Evolutionary conservation across 78 protist genomes (phyloP).

Genomic region (Guillardia theta): DNA sequence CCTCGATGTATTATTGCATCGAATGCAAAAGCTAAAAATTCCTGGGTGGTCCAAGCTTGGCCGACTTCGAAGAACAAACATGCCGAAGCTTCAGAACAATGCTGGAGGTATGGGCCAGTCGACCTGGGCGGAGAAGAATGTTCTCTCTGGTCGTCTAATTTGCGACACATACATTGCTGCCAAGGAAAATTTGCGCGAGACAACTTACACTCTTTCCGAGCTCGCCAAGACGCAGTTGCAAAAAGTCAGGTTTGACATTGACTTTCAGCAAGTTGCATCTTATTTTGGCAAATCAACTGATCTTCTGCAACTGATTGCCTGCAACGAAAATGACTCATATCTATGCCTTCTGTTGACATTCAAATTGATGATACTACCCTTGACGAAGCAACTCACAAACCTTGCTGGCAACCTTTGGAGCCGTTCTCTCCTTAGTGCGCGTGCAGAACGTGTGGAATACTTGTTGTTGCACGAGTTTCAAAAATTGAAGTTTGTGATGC

Average conservation of each 20-base stretch:
- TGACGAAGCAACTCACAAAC: slow-evolving; percentile 90
- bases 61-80: slow-evolving; percentile 60
- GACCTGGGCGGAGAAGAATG: slow-evolving; percentile 11
- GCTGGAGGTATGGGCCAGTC: slow-evolving; percentile 24
- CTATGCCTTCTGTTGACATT: slow-evolving; percentile 68
- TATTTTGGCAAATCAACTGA: background rate
- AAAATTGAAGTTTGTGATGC: slow-evolving; percentile 71
- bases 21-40: slow-evolving; percentile 67
- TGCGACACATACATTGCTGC: slow-evolving; percentile 73
- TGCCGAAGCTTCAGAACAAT: slow-evolving; percentile 43
- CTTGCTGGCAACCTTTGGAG: slow-evolving; percentile 88
- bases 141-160: slow-evolving; percentile 72
- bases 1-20: slow-evolving; percentile 86
- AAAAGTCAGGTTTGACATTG: slow-evolving; percentile 3
- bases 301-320: background rate
- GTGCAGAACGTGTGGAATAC: slow-evolving; percentile 96
- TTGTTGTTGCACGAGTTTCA: slow-evolving; percentile 93
- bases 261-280: background rate
- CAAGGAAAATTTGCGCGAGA: slow-evolving; percentile 59
- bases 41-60: slow-evolving; percentile 86
- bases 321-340: slow-evolving; percentile 75
- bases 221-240: slow-evolving; percentile 73
- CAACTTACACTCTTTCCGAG: slow-evolving; percentile 69
- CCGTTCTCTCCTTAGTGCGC: slow-evolving; percentile 49
- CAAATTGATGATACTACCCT: slow-evolving; percentile 81